Base-by-base conservation (phyloP, 129 eudicot genomes). In the Flaveria linearis region DNA sequence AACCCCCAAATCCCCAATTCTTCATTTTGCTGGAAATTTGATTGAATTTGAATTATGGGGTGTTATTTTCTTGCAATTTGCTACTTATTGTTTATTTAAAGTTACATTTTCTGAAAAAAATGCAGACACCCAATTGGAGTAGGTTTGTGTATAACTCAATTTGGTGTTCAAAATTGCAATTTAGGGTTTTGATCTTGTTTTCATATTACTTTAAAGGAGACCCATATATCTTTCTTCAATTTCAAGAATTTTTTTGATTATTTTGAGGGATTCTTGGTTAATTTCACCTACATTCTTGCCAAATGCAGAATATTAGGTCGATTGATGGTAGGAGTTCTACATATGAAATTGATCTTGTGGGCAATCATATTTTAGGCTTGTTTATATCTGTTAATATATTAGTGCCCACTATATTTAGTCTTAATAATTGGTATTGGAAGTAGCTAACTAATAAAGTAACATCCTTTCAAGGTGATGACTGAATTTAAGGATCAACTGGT, bases 281-380 rank as follows among this genome's bases (percentile, higher is more conserved):
- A 10, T 76, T 71, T 33, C 74, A 69, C 80, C 47, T 71, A 30
- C 69, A 72, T 79, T 74, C 41, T 45, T 78, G 77, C 55, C 71
- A 75, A 79, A 66, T 73, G 53, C 76, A 75, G 83, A 83, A 82
- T 83, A 81, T 83, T 85, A 78, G 88, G 87, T 78, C 81, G 73
- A 66, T 77, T 71, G 79, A 62, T 50, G 76, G 61, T 64, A 78
- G 60, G 56, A 64, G 68, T 56, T 80, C 68, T 55, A 70, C 56
- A 70, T 78, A 49, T 63, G 79, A 80, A 81, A 13, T 56, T 60
- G 28, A 78, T 75, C 49, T 80, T 80, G 85, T 75, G 66, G 70
- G 74, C 65, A 74, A 75, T 74, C 84, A 78, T 26, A 73, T 72
- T 78, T 50, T 61, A 28, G 25, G 17, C 26, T 55, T 77, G 76